These are phyloP conservation scores for Myxozyma monticola DNA, from an alignment of 805 yeast genomes.

Conservation along the genomic window DNA sequence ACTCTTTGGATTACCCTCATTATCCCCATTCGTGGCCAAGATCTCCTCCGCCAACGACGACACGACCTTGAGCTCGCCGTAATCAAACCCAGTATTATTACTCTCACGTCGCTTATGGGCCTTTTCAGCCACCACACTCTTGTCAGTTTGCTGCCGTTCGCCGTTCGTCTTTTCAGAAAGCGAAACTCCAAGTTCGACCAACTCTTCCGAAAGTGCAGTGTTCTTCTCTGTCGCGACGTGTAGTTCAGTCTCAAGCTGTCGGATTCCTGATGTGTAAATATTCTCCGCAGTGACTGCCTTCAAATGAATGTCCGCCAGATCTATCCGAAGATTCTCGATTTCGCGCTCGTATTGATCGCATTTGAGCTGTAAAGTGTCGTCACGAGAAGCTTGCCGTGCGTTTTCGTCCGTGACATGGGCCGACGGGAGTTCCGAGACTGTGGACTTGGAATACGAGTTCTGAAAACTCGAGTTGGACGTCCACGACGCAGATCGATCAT, in stretches of 20 bases:
- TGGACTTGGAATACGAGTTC: background rate
- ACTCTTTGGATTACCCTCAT: background rate
- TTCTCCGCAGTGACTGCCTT: conserved; percentile 1
- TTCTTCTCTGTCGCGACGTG: conserved; percentile 1
- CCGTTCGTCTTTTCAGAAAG: background rate
- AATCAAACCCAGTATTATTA: background rate
- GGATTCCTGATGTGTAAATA: background rate
- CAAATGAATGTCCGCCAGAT: conserved; percentile 16
- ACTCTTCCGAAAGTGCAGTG: background rate
- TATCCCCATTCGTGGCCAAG: background rate
- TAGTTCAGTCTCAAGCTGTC: conserved; percentile 1
- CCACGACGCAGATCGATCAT: background rate
- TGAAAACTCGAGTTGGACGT: background rate
- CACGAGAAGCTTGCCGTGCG: too few relatives aligned
- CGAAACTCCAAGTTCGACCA: conserved; percentile 4
- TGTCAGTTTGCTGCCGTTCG: background rate
- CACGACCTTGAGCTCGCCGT: background rate
- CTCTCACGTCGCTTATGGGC: too few relatives aligned
- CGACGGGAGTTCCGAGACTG: background rate
- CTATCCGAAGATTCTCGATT: conserved; percentile 21
- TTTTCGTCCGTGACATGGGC: background rate
- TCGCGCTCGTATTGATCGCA: conserved; percentile 9
- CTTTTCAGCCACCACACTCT: background rate
- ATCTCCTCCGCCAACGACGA: conserved; percentile 16
- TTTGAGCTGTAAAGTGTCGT: background rate